Conservation (phyloP, 2,329 filamentous ascomycete genomes). For the Colletotrichum lini region DNA sequence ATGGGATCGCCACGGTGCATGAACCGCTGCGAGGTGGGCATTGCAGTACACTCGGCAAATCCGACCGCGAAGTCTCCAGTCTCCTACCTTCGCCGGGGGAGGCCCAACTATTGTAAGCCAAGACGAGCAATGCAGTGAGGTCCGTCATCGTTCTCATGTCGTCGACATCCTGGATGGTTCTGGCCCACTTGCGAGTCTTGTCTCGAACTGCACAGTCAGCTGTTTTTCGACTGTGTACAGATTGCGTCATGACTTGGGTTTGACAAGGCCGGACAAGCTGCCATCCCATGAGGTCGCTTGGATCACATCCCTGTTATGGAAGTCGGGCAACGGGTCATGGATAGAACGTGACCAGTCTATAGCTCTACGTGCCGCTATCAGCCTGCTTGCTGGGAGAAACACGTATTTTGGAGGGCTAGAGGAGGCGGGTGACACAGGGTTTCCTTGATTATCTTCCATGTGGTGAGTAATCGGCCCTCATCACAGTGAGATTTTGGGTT, state of each 20-base stretch:
- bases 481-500: conserved; percentile 4
- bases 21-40: conserved; percentile 34
- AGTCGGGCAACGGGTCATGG: conserved; percentile 29
- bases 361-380: conserved; percentile 31
- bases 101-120: background rate
- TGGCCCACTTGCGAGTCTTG: background rate
- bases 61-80: background rate
- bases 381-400: conserved; percentile 12
- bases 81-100: background rate
- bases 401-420: background rate
- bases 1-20: conserved; percentile 35
- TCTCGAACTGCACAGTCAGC: conserved; percentile 30
- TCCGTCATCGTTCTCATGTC: background rate
- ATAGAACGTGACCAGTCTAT: conserved; percentile 37
- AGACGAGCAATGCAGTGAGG: background rate
- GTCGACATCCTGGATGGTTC: background rate
- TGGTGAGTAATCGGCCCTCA: conserved; percentile 19
- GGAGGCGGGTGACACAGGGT: conserved; percentile 30
- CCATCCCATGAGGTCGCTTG: conserved; percentile 36
- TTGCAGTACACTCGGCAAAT: background rate
- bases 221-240: conserved; percentile 25
- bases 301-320: conserved; percentile 31
- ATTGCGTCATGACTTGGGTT: conserved; percentile 37
- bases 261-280: conserved; percentile 37
- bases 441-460: background rate